Evolutionary conservation across 305 asterid genomes (phyloP), one percentile per base, ranked within the genome.

Genomic region (Coffea humblotiana): DNA sequence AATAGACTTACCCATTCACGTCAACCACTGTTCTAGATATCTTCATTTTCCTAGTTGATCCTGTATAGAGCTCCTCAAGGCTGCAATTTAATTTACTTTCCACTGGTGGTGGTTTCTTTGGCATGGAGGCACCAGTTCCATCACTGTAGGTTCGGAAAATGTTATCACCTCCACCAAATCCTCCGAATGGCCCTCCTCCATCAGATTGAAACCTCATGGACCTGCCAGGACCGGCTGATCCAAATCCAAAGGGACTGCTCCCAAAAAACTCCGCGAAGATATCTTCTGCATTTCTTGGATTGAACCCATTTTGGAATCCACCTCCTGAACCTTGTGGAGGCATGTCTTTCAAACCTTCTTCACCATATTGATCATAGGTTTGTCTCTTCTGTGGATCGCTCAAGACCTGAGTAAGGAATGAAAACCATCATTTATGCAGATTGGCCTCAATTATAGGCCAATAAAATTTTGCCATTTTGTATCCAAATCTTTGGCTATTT

Each of bases 251-350:
- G 0, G 99, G 98, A 70, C 98, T 92, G 68, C 94, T 92, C 27
- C 98, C 98, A 16, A 96, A 94, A 58, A 96, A 95, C 79, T 95
- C 99, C 0, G 98, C 97, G 49, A 95, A 95, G 18, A 95, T 93
- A 71, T 95, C 99, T 83, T 96, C 98, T 18, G 99, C 99, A 8
- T 91, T 88, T 48, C 97, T 81, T 3, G 95, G 91, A 79, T 91
- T 91, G 87, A 89, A 94, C 11, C 91, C 92, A 47, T 89, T 88
- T n/a, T 82, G 83, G 80, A 75, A 84, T 14, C 82, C 97, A 1
- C 87, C 58, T n/a, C 75, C 32, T 32, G 96, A 88, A 56, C 90
- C 97, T 56, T 93, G 89, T 3, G 90, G 90, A 5, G 94, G 92
- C 84, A 83, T 84, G 78, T 91, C 92, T 78, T 88, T 91, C 2